Conservation (phyloP, 257 asterid genomes). For the Ajuga chamaepitys region DNA sequence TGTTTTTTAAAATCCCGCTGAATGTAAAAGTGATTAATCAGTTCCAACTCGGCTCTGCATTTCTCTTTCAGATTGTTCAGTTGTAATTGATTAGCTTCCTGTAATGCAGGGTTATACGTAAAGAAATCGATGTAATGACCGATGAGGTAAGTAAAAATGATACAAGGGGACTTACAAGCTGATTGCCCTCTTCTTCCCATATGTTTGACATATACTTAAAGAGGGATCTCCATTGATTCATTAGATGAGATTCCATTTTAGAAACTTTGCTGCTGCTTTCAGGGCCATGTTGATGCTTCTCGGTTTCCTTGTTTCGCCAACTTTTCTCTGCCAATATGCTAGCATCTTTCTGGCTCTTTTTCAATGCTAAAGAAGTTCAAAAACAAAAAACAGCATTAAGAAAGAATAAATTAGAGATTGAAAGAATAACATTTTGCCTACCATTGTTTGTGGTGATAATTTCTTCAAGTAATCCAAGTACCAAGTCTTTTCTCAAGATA, state of each 20-base stretch:
- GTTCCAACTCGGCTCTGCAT: constrained; percentile 54
- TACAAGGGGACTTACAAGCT: constrained; percentile 50
- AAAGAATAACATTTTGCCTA: not conserved
- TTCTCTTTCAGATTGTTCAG: constrained; percentile 50
- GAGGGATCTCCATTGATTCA: constrained; percentile 72
- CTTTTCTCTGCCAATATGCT: constrained; percentile 59
- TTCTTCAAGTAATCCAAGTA: too few relatives aligned
- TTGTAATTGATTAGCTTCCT: constrained; percentile 55
- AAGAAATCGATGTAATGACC: not conserved
- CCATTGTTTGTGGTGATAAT: too few relatives aligned
- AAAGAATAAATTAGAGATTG: not conserved
- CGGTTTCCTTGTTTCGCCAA: constrained; percentile 33
- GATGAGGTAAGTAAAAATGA: not conserved
- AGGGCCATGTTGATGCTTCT: constrained; percentile 24
- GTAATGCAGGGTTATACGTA: constrained; percentile 1
- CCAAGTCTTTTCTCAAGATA: too few relatives aligned
- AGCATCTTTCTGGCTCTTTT: constrained; percentile 74
- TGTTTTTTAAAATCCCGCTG: too few relatives aligned
- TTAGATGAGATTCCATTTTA: constrained; percentile 47
- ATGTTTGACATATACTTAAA: constrained; percentile 50
- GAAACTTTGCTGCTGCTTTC: constrained; percentile 24
- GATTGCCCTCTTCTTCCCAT: constrained; percentile 49
- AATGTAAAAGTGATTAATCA: too few relatives aligned
- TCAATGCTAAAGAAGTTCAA: constrained; percentile 33
- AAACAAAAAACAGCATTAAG: not conserved